These are phyloP conservation scores for Phytophthora citrophthora DNA, from an alignment of 352 stramenopile genomes.

Conservation along the genomic window DNA sequence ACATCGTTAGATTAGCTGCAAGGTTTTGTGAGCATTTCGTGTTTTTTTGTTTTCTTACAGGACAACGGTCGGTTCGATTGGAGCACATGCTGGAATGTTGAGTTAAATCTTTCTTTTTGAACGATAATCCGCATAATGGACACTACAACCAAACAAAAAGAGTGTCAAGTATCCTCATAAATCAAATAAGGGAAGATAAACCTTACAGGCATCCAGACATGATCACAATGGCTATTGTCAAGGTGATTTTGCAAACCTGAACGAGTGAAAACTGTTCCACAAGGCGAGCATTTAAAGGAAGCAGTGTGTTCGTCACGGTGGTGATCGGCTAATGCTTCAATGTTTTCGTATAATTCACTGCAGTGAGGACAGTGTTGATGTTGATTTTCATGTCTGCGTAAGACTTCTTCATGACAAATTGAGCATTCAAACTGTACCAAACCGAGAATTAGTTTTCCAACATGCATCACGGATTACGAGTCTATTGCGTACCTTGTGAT, in stretches of 20 bases:
- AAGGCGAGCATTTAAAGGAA: conserved; percentile 36
- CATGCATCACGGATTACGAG: neutral
- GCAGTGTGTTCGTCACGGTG: conserved; percentile 24
- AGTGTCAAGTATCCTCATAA: neutral
- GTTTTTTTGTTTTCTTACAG: conserved; percentile 34
- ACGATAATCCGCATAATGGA: conserved; percentile 51
- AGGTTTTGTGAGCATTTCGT: too few relatives aligned
- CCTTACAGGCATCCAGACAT: conserved; percentile 36
- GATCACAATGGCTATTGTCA: conserved; percentile 23
- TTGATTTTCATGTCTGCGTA: conserved; percentile 28
- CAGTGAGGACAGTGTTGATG: conserved; percentile 58
- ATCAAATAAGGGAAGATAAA: neutral
- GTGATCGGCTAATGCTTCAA: conserved; percentile 18
- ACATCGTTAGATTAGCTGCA: conserved; percentile 8
- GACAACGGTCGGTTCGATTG: conserved; percentile 61
- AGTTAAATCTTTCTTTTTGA: conserved; percentile 50
- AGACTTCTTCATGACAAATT: conserved; percentile 42
- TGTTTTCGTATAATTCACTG: conserved; percentile 23
- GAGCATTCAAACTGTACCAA: conserved; percentile 47
- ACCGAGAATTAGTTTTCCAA: neutral
- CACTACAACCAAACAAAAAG: conserved; percentile 35
- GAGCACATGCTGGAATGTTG: conserved; percentile 48
- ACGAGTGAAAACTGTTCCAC: conserved; percentile 36
- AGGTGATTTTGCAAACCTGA: conserved; percentile 28
- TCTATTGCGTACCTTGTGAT: conserved; percentile 51